Conservation (phyloP, 1,284 basidiomycete species). For the Austroboletus niveus region DNA sequence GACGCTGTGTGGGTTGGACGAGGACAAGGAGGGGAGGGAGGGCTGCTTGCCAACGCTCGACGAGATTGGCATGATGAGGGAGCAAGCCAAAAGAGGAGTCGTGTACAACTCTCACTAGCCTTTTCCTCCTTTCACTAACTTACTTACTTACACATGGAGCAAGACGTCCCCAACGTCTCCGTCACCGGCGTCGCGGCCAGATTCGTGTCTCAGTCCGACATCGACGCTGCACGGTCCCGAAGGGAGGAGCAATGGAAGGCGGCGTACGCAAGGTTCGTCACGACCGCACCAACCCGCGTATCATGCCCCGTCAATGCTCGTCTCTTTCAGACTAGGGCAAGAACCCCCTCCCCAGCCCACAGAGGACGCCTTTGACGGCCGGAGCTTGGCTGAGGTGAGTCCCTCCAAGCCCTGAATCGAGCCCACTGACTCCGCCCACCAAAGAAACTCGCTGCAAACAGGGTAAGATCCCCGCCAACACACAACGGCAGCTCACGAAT, state of each 20-base stretch:
- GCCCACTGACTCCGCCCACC: conserved; percentile 33
- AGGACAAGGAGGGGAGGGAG: conserved; percentile 22
- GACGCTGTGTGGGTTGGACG: conserved; percentile 20
- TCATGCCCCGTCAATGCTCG: conserved; percentile 11
- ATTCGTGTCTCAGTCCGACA: conserved; percentile 75
- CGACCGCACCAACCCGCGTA: neutral
- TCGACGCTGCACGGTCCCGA: conserved; percentile 74
- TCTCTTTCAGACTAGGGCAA: conserved; percentile 67
- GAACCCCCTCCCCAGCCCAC: conserved; percentile 78
- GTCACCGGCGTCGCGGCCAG: conserved; percentile 69
- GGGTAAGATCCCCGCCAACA: conserved; percentile 44
- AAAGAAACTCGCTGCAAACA: conserved; percentile 81
- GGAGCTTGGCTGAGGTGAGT: conserved; percentile 87
- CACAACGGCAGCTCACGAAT: conserved; percentile 18
- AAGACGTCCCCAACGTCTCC: conserved; percentile 61
- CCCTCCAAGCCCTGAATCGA: conserved; percentile 6
- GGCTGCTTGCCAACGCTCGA: conserved; percentile 13
- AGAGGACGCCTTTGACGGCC: conserved; percentile 80
- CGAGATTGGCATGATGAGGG: conserved; percentile 29
- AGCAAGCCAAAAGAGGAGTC: neutral
- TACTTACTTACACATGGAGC: conserved; percentile 37
- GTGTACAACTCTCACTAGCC: neutral
- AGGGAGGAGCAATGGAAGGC: conserved; percentile 90
- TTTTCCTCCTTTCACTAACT: too few relatives aligned
- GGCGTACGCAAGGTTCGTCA: conserved; percentile 78